These are phyloP conservation scores for Lactarius indigo DNA, from an alignment of 768 basidiomycete genomes.

Conservation along the genomic window DNA sequence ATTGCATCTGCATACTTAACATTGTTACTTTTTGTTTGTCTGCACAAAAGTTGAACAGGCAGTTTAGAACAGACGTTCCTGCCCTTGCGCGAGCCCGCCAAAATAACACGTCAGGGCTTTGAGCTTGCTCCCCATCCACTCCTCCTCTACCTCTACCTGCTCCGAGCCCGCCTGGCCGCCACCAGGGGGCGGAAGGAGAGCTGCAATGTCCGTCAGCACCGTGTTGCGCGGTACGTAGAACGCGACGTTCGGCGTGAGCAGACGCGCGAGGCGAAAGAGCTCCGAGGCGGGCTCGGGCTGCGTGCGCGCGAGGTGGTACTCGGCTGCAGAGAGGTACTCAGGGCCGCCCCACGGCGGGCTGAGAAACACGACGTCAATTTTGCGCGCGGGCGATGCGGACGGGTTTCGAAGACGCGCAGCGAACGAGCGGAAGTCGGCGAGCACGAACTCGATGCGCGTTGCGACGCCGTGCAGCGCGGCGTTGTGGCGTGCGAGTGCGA, in stretches of 20 bases:
- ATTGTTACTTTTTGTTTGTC: background rate
- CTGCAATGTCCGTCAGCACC: conserved; percentile 65
- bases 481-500: conserved; percentile 90
- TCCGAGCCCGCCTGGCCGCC: conserved; percentile 36
- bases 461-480: conserved; percentile 92
- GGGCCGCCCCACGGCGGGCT: conserved; percentile 98
- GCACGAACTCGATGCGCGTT: conserved; percentile 91
- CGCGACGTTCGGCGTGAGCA: conserved; percentile 78
- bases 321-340: conserved; percentile 52
- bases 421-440: conserved; percentile 81
- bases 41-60: background rate
- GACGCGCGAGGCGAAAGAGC: conserved; percentile 70
- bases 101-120: conserved; percentile 95
- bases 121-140: conserved; percentile 91
- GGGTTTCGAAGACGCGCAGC: conserved; percentile 43
- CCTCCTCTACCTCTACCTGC: conserved; percentile 87
- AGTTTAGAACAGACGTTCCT: conserved; percentile 56
- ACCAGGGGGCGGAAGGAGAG: conserved; percentile 35
- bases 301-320: conserved; percentile 69
- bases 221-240: conserved; percentile 88
- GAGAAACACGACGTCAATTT: conserved; percentile 87
- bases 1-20: conserved; percentile 1
- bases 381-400: conserved; percentile 33
- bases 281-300: conserved; percentile 79
- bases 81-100: conserved; percentile 73